Evolutionary conservation across 495 filamentous ascomycete genomes (phyloP).

Genomic region (Lindgomyces ingoldianus): DNA sequence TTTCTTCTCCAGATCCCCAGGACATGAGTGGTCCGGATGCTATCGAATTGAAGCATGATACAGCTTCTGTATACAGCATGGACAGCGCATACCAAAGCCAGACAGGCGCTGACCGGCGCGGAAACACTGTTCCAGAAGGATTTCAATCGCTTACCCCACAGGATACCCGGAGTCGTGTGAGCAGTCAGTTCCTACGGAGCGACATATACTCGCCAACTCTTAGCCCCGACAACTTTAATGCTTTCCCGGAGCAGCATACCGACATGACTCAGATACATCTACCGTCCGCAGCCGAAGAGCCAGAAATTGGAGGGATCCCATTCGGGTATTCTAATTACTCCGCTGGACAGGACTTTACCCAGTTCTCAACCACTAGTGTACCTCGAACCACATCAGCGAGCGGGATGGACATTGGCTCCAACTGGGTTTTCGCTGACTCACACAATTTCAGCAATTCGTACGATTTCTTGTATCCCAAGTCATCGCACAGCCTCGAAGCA

Average conservation of each 20-base stretch:
- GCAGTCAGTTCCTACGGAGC: constrained; percentile 36
- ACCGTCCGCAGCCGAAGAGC: constrained; percentile 12
- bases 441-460: constrained; percentile 8
- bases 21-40: constrained; percentile 22
- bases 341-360: constrained; percentile 25
- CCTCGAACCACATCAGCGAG: background rate
- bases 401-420: background rate
- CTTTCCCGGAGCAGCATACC: constrained; percentile 17
- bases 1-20: constrained; percentile 12
- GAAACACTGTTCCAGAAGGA: constrained; percentile 16
- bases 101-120: constrained; percentile 26
- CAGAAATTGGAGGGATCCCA: constrained; percentile 13
- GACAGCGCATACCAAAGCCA: constrained; percentile 40
- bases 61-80: constrained; percentile 35
- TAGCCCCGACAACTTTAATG: constrained; percentile 42
- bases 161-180: constrained; percentile 21
- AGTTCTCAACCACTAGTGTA: constrained; percentile 8
- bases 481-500: constrained; percentile 4
- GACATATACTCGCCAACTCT: constrained; percentile 48
- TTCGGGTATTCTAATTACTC: constrained; percentile 33
- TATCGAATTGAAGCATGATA: constrained; percentile 31
- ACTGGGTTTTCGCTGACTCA: constrained; percentile 14
- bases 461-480: constrained; percentile 13
- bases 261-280: constrained; percentile 28
- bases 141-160: constrained; percentile 14